Conservation (phyloP, 2,329 filamentous ascomycete species). For the Samsoniella hepiali region DNA sequence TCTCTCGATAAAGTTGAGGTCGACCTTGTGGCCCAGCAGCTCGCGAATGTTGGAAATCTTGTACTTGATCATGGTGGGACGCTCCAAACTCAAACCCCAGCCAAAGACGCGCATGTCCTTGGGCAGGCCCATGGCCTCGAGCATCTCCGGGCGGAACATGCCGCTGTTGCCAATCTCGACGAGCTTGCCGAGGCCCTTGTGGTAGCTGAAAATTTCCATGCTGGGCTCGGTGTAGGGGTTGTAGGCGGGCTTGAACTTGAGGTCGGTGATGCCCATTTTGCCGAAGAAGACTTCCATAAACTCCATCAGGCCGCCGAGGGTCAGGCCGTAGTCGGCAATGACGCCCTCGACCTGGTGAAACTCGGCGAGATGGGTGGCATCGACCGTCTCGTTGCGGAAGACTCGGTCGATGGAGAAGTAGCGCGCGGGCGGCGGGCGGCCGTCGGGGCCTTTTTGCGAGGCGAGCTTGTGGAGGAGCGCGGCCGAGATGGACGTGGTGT, state of each 20-base stretch:
- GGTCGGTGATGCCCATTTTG: constrained; percentile 83
- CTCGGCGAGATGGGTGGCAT: constrained; percentile 93
- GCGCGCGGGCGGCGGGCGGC: constrained; percentile 65
- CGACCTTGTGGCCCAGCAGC: constrained; percentile 90
- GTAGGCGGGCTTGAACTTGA: constrained; percentile 94
- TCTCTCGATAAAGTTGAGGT: constrained; percentile 85
- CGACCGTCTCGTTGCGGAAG: constrained; percentile 96
- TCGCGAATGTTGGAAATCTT: constrained; percentile 87
- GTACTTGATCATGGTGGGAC: constrained; percentile 98
- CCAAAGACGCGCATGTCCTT: constrained; percentile 92
- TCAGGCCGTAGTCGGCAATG: constrained; percentile 92
- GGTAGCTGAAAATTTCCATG: constrained; percentile 98
- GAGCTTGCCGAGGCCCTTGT: constrained; percentile 78
- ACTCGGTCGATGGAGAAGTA: constrained; percentile 99
- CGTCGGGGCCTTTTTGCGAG: constrained; percentile 70
- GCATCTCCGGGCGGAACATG: constrained; percentile 98
- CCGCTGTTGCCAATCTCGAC: constrained; percentile 98
- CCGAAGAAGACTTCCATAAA: constrained; percentile 93
- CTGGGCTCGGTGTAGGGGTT: constrained; percentile 93
- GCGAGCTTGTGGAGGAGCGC: constrained; percentile 90
- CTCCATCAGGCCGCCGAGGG: constrained; percentile 87
- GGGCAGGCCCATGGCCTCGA: constrained; percentile 89
- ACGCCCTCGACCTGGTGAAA: constrained; percentile 99
- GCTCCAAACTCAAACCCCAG: constrained; percentile 86
- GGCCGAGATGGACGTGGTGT: constrained; percentile 90